phyloP scores from a whole-genome alignment of 202 grass and related monocot species.

The Setaria viridis region DNA sequence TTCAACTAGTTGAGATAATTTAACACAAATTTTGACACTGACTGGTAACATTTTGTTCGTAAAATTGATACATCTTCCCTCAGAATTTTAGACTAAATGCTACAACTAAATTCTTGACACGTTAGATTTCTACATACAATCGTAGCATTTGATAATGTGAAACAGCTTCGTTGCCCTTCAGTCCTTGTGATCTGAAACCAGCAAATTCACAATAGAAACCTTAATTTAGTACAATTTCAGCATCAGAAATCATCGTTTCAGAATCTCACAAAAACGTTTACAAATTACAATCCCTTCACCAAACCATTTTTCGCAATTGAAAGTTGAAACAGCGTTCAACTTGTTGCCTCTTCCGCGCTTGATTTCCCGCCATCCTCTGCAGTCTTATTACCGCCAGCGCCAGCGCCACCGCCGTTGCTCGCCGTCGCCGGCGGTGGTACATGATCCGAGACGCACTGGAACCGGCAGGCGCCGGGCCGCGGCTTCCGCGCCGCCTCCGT shows the following conservation, averaged over 20 bases:
- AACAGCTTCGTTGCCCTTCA: neutral
- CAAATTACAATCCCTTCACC: neutral
- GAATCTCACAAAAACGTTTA: constrained; percentile 20
- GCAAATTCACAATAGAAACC: too few relatives aligned
- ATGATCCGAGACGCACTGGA: constrained; percentile 62
- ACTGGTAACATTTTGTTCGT: neutral
- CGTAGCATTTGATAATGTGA: neutral
- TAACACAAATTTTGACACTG: neutral
- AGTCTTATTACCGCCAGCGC: neutral
- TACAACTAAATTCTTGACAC: neutral
- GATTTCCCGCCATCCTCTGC: constrained; percentile 42
- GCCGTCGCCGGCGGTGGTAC: neutral
- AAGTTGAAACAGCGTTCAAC: neutral
- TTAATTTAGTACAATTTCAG: neutral
- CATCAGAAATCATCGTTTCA: neutral
- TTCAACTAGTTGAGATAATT: neutral
- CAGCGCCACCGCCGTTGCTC: neutral
- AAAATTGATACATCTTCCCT: neutral
- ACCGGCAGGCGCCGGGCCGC: constrained; percentile 61
- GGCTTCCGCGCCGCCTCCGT: constrained; percentile 52
- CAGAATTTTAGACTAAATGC: neutral
- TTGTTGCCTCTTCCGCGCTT: constrained; percentile 5
- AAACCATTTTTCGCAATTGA: neutral
- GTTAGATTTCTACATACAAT: neutral
- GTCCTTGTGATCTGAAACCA: neutral